Conservation (phyloP, 495 filamentous ascomycete species). For the Xylaria grammica region DNA sequence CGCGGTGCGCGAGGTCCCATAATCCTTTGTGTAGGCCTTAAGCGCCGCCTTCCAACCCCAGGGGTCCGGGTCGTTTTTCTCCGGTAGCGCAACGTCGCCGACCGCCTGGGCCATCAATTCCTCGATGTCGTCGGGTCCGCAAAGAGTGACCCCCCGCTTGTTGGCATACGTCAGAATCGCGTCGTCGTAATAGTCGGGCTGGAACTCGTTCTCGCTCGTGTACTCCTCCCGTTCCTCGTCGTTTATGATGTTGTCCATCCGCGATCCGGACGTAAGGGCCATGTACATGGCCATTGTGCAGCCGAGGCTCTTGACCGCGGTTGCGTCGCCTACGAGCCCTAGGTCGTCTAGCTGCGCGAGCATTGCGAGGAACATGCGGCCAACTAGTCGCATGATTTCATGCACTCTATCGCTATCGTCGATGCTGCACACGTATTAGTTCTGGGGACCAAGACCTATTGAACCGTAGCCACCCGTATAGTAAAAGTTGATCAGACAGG, state of each 20-base stretch:
- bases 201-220: slow-evolving; percentile 23
- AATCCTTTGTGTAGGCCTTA: slow-evolving; percentile 21
- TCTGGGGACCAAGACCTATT: too few species aligned
- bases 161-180: slow-evolving; percentile 36
- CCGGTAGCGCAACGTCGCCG: slow-evolving; percentile 30
- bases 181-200: slow-evolving; percentile 29
- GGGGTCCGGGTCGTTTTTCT: slow-evolving; percentile 30
- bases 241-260: slow-evolving; percentile 10
- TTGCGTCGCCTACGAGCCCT: slow-evolving; percentile 32
- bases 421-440: slow-evolving; percentile 20
- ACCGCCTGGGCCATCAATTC: slow-evolving; percentile 25
- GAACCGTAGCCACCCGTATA: not conserved
- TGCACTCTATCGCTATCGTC: slow-evolving; percentile 35
- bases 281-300: slow-evolving; percentile 43
- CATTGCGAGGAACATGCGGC: slow-evolving; percentile 44
- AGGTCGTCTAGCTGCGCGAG: slow-evolving; percentile 40
- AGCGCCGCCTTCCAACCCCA: slow-evolving; percentile 31
- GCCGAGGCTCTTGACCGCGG: slow-evolving; percentile 38
- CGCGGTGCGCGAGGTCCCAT: not conserved
- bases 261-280: slow-evolving; percentile 16
- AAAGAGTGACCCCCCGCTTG: slow-evolving; percentile 32
- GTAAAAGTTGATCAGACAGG: not conserved
- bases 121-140: slow-evolving; percentile 37
- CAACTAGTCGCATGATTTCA: slow-evolving; percentile 30
- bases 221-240: not conserved